A percentile compares a stretch with the other conserved stretches of the same genome.
Conservation (phyloP, 108 stramenopile species). For the Fragilariopsis cylindrus region DNA sequence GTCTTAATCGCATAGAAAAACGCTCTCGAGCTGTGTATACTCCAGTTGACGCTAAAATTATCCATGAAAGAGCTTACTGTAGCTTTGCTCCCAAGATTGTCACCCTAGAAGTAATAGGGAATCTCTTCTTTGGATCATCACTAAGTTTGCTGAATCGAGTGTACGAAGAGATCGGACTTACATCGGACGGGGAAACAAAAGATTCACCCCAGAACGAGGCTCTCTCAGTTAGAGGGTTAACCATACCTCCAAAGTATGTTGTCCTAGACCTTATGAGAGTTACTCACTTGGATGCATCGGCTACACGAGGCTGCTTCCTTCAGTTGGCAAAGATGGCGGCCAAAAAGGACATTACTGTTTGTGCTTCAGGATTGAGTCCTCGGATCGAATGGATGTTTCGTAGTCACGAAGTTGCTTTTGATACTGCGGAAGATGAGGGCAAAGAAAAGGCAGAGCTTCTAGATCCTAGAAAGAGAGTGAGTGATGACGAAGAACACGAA, state of each 20-base stretch:
- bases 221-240: neutral
- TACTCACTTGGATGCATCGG: constrained; percentile 74
- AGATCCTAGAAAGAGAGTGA: neutral
- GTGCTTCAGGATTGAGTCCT: constrained; percentile 63
- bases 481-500: constrained; percentile 20
- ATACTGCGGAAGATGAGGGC: constrained; percentile 50
- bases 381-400: constrained; percentile 87
- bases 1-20: constrained; percentile 52
- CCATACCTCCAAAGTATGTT: constrained; percentile 49
- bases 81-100: constrained; percentile 54
- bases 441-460: constrained; percentile 37
- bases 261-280: constrained; percentile 77
- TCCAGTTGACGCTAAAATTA: constrained; percentile 58
- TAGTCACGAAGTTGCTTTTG: constrained; percentile 66
- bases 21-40: constrained; percentile 78
- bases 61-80: constrained; percentile 68
- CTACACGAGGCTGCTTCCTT: constrained; percentile 74
- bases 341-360: constrained; percentile 66
- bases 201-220: neutral
- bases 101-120: constrained; percentile 69
- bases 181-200: constrained; percentile 24
- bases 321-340: constrained; percentile 73
- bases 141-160: constrained; percentile 60
- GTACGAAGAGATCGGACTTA: constrained; percentile 53
- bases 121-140: constrained; percentile 82